phyloP scores from a whole-genome alignment of 345 rosid genomes.

The Populus ilicifolia region DNA sequence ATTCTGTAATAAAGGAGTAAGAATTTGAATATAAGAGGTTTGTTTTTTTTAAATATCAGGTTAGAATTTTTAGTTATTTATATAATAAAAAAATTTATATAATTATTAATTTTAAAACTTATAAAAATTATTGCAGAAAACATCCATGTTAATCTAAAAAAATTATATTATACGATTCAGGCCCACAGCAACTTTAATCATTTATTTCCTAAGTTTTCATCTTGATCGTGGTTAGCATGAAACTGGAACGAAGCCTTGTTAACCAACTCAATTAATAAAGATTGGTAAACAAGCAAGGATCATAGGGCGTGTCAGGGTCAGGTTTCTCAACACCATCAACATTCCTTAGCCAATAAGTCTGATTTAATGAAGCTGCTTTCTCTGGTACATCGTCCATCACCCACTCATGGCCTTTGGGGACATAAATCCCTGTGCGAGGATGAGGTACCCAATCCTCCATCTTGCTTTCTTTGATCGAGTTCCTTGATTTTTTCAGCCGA shows the following conservation, averaged over 20 bases:
- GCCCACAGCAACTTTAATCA: neutral
- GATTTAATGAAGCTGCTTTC: constrained; percentile 43
- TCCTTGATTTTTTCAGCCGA: neutral
- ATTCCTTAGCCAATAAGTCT: constrained; percentile 50
- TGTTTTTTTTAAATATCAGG: too few relatives aligned
- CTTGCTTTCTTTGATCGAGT: neutral
- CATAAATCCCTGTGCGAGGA: constrained; percentile 63
- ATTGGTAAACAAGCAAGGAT: neutral
- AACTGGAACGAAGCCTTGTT: neutral
- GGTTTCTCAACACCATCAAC: constrained; percentile 50
- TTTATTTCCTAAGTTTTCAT: neutral
- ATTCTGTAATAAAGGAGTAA: too few relatives aligned
- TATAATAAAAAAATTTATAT: too few relatives aligned
- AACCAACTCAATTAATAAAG: neutral
- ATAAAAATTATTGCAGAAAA: too few relatives aligned
- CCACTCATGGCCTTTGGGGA: constrained; percentile 57
- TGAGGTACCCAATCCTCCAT: constrained; percentile 49
- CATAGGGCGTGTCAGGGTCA: constrained; percentile 20
- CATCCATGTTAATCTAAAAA: too few relatives aligned
- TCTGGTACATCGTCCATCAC: constrained; percentile 58
- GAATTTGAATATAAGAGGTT: too few relatives aligned
- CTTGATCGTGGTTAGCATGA: neutral
- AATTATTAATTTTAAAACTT: too few relatives aligned
- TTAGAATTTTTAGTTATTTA: too few relatives aligned
- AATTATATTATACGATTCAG: too few relatives aligned